A percentile compares a stretch with the other conserved stretches of the same genome.
Conservation (phyloP, 164 flowering plant species). For the Nymphaea thermarum region DNA sequence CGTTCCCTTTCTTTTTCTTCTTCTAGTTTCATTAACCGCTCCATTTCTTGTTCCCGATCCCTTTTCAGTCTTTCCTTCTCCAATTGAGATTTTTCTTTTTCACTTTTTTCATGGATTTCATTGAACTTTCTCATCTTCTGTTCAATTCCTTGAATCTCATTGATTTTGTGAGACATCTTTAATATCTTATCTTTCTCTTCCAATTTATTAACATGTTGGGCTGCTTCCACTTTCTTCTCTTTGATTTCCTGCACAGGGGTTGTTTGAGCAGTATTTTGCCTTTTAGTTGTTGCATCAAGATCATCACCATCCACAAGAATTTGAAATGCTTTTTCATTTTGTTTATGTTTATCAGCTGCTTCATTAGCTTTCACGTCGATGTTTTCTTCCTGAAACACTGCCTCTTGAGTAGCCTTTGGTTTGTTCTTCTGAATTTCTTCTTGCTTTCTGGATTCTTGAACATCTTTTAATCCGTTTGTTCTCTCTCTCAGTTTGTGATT, state of each 20-base stretch:
- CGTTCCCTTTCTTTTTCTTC: constrained; percentile 29
- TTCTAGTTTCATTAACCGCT: constrained; percentile 22
- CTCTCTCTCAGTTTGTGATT: no score
- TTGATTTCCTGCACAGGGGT: neutral
- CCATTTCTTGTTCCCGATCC: constrained; percentile 26
- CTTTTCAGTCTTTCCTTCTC: constrained; percentile 10
- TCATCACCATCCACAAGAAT: constrained; percentile 1
- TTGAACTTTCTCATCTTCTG: constrained; percentile 3
- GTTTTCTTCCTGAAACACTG: neutral
- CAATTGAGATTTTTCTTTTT: constrained; percentile 21
- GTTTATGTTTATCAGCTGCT: constrained; percentile 4
- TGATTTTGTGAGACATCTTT: neutral
- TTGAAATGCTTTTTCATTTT: constrained; percentile 8
- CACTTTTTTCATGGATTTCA: constrained; percentile 13
- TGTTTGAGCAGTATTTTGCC: neutral
- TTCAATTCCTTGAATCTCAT: constrained; percentile 5
- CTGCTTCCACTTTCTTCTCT: neutral
- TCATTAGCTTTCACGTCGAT: neutral
- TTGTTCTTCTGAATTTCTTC: neutral
- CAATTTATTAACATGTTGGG: constrained; percentile 1
- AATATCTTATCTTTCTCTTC: constrained; percentile 5
- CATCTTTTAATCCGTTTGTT: neutral
- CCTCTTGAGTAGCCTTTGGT: no score
- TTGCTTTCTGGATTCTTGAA: neutral
- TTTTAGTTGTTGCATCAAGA: neutral